phyloP scores from a whole-genome alignment of 768 basidiomycete genomes.

The Trametopsis cervina region DNA sequence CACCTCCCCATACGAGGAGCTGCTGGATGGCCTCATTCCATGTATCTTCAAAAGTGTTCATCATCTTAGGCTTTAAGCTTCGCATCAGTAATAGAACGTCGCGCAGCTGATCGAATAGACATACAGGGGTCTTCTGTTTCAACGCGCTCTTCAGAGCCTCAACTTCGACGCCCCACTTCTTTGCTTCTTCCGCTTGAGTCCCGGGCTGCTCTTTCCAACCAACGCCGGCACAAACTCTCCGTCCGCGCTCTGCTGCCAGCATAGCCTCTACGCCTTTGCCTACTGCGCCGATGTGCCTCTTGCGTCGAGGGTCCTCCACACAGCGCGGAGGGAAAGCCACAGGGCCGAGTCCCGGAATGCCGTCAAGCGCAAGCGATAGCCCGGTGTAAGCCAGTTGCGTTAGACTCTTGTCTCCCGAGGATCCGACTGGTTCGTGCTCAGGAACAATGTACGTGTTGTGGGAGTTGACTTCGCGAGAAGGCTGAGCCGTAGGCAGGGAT shows the following conservation, averaged over 20 bases:
- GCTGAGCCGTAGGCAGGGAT: slow-evolving; percentile 41
- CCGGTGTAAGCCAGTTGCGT: slow-evolving; percentile 15
- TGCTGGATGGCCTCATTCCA: slow-evolving; percentile 78
- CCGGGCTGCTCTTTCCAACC: slow-evolving; percentile 27
- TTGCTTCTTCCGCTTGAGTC: slow-evolving; percentile 61
- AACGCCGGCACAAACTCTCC: slow-evolving; percentile 55
- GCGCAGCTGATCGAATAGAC: neutral
- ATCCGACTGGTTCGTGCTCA: slow-evolving; percentile 25
- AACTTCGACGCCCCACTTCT: slow-evolving; percentile 68
- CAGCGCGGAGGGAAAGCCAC: slow-evolving; percentile 73
- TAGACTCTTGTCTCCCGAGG: slow-evolving; percentile 13
- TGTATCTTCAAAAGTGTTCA: slow-evolving; percentile 57
- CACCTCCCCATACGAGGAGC: slow-evolving; percentile 64
- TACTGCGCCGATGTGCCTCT: slow-evolving; percentile 62
- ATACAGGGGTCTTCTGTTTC: slow-evolving; percentile 28
- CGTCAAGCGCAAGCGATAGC: slow-evolving; percentile 39
- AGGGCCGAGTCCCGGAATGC: slow-evolving; percentile 70
- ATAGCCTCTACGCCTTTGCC: slow-evolving; percentile 65
- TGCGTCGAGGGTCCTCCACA: slow-evolving; percentile 70
- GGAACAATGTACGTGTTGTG: slow-evolving; percentile 28
- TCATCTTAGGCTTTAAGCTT: slow-evolving; percentile 41
- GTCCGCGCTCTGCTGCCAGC: slow-evolving; percentile 58
- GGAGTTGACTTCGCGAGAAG: slow-evolving; percentile 25
- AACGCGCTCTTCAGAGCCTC: slow-evolving; percentile 48
- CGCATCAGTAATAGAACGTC: neutral